Conservation (phyloP, 495 filamentous ascomycete species). For the Annulohypoxylon stygium region DNA sequence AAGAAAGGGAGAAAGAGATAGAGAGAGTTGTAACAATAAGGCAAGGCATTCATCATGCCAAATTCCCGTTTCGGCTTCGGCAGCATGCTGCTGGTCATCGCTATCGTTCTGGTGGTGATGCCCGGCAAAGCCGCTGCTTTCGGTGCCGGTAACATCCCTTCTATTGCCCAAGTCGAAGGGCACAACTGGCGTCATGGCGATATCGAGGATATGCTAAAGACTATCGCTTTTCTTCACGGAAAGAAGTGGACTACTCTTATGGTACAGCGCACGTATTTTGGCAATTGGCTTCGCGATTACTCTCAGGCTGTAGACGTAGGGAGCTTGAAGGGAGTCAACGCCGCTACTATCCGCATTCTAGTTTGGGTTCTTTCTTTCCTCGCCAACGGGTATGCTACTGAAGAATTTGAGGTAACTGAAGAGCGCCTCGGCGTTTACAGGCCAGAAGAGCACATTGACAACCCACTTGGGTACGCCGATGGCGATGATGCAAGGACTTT, state of each 20-base stretch:
- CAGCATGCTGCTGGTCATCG: slow-evolving; percentile 61
- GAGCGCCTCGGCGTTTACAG: slow-evolving; percentile 92
- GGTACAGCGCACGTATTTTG: slow-evolving; percentile 93
- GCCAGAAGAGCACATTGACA: slow-evolving; percentile 95
- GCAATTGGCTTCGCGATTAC: slow-evolving; percentile 82
- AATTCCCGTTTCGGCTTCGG: slow-evolving; percentile 55
- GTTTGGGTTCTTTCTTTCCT: slow-evolving; percentile 94
- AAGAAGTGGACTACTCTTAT: slow-evolving; percentile 96
- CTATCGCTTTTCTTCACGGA: slow-evolving; percentile 85
- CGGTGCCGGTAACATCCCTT: slow-evolving; percentile 95
- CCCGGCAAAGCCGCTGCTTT: slow-evolving; percentile 78
- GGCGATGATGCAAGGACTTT: slow-evolving; percentile 85
- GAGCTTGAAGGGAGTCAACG: slow-evolving; percentile 87
- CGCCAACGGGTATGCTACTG: slow-evolving; percentile 95
- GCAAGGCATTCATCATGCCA: slow-evolving; percentile 52
- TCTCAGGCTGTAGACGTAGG: slow-evolving; percentile 94
- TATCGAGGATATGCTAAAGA: slow-evolving; percentile 94
- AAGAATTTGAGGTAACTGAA: slow-evolving; percentile 94
- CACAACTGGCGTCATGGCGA: slow-evolving; percentile 96
- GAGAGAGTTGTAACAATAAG: slow-evolving; percentile 10
- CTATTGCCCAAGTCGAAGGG: slow-evolving; percentile 92
- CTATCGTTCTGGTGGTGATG: slow-evolving; percentile 71
- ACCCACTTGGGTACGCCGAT: slow-evolving; percentile 92
- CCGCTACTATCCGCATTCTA: slow-evolving; percentile 89
- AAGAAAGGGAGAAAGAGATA: neutral